These are phyloP conservation scores for Iodosphaeria phyllophila DNA, from an alignment of 2,329 filamentous ascomycete genomes.

Conservation along the genomic window DNA sequence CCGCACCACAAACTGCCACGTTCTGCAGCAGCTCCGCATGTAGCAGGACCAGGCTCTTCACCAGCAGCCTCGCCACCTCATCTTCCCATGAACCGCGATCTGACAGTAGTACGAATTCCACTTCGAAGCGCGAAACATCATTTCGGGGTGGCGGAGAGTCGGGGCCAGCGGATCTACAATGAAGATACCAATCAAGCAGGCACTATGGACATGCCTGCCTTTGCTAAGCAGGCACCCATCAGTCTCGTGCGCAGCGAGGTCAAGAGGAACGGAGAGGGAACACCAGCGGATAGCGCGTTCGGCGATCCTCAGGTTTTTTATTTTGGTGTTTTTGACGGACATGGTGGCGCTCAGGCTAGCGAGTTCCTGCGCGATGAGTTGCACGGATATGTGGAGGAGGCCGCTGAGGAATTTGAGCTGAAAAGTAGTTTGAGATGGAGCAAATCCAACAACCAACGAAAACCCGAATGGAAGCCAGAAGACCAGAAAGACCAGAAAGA, in stretches of 20 bases:
- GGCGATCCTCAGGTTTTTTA: constrained; percentile 96
- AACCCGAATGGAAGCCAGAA: constrained; percentile 1
- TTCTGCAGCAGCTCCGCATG: constrained; percentile 66
- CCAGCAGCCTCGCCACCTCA: constrained; percentile 40
- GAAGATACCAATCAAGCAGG: constrained; percentile 91
- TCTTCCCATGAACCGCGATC: constrained; percentile 47
- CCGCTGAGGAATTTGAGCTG: constrained; percentile 58
- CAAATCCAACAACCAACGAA: constrained; percentile 6
- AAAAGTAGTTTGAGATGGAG: constrained; percentile 49
- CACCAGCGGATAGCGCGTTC: constrained; percentile 53
- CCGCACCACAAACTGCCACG: constrained; percentile 76
- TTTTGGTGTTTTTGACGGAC: constrained; percentile 90
- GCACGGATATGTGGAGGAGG: constrained; percentile 75
- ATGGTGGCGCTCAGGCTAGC: constrained; percentile 79
- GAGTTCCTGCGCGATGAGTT: constrained; percentile 70
- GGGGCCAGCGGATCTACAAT: constrained; percentile 75
- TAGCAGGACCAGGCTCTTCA: constrained; percentile 29
- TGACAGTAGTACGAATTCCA: constrained; percentile 89
- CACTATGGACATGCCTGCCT: constrained; percentile 81
- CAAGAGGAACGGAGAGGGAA: constrained; percentile 37
- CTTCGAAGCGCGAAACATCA: constrained; percentile 89
- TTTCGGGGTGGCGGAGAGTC: constrained; percentile 62
- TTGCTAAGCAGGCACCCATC: constrained; percentile 66
- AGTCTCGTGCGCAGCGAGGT: constrained; percentile 27
- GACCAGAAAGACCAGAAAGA: constrained; percentile 7